Conservation (phyloP, 2,329 filamentous ascomycete genomes). For the Grosmannia clavigera region DNA sequence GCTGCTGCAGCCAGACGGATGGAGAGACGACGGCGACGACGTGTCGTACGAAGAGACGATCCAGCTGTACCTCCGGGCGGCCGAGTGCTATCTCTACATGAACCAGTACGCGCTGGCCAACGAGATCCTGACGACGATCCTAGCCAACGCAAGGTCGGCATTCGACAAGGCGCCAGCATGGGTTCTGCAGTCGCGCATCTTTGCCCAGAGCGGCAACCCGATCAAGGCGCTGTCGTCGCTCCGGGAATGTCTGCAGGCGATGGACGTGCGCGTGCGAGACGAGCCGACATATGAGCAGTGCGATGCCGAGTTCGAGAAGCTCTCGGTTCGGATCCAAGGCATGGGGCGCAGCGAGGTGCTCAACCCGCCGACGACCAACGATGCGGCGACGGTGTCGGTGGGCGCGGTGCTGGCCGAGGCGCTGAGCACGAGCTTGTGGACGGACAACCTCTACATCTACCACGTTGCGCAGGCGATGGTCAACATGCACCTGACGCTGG, state of each 20-base stretch:
- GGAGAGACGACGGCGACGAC: constrained; percentile 58
- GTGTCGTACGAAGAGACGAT: constrained; percentile 79
- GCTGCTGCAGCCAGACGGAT: constrained; percentile 69
- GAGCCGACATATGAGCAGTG: constrained; percentile 63
- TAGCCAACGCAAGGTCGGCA: constrained; percentile 55
- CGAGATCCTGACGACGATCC: constrained; percentile 55
- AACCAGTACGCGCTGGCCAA: constrained; percentile 57
- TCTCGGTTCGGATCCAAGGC: constrained; percentile 46
- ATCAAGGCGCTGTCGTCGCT: constrained; percentile 56
- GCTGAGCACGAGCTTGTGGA: constrained; percentile 61
- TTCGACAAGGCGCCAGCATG: constrained; percentile 76
- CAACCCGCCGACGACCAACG: constrained; percentile 28
- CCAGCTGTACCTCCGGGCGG: constrained; percentile 62
- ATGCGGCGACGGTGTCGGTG: constrained; percentile 46
- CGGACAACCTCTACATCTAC: constrained; percentile 59
- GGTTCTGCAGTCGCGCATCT: constrained; percentile 70
- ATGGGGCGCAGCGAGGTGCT: constrained; percentile 38
- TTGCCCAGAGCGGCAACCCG: constrained; percentile 61
- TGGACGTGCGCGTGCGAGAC: constrained; percentile 55
- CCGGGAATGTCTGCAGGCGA: constrained; percentile 55
- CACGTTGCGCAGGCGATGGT: constrained; percentile 56
- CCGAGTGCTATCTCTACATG: constrained; percentile 75
- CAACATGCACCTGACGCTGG: constrained; percentile 49
- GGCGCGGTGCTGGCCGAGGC: constrained; percentile 62
- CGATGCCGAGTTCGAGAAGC: constrained; percentile 57